These are phyloP conservation scores for Sarcomyxa edulis DNA, from an alignment of 768 basidiomycete species.

Conservation along the genomic window DNA sequence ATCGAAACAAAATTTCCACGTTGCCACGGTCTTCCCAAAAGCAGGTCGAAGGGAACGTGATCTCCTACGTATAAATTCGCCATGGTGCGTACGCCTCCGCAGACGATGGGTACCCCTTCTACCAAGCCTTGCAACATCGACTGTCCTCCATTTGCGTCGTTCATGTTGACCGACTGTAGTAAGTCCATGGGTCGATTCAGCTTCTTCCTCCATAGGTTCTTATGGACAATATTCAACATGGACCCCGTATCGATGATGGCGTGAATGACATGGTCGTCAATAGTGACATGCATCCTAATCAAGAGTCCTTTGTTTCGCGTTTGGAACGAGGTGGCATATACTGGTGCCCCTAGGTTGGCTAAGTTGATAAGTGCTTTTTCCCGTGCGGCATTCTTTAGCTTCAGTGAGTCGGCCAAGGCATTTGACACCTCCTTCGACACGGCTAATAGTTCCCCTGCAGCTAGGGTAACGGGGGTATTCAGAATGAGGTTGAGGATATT, in stretches of 20 bases:
- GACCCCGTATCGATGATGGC: slow-evolving; percentile 23
- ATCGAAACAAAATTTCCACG: slow-evolving; percentile 3
- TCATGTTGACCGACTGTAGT: slow-evolving; percentile 8
- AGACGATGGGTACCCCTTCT: slow-evolving; percentile 12
- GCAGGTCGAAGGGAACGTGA: slow-evolving; percentile 2
- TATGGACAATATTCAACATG: slow-evolving; percentile 17
- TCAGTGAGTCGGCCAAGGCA: neutral
- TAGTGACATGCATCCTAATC: slow-evolving; percentile 11
- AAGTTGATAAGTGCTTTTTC: neutral
- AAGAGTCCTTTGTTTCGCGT: slow-evolving; percentile 2
- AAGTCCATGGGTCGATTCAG: slow-evolving; percentile 11
- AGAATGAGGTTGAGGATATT: too few relatives aligned
- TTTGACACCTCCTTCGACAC: neutral
- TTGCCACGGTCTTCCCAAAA: slow-evolving; percentile 4
- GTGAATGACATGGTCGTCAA: slow-evolving; percentile 5
- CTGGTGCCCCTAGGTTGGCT: neutral
- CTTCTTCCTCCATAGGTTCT: slow-evolving; percentile 6
- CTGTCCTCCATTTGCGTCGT: slow-evolving; percentile 23
- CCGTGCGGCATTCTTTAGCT: neutral
- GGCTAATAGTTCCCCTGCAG: neutral
- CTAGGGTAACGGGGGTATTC: neutral
- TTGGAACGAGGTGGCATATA: neutral
- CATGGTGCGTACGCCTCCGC: slow-evolving; percentile 14
- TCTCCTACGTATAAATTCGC: slow-evolving; percentile 15
- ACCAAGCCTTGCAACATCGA: slow-evolving; percentile 15